phyloP scores from a whole-genome alignment of 768 basidiomycete genomes.

The Lactarius sp. region DNA sequence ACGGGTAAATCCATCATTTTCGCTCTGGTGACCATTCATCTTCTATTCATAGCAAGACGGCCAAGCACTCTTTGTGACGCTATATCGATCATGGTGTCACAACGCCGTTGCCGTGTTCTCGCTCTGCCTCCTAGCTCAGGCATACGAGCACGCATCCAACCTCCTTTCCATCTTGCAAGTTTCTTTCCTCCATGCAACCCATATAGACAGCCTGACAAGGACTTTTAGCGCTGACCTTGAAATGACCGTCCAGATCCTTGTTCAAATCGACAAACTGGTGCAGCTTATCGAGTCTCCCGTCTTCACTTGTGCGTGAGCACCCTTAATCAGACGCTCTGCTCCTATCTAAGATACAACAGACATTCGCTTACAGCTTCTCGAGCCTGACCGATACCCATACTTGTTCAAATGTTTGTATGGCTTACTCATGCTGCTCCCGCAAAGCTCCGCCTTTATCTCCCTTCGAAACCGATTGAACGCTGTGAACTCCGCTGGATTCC shows the following conservation, averaged over 20 bases:
- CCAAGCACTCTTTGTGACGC: constrained; percentile 86
- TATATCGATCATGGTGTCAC: constrained; percentile 98
- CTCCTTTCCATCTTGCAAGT: constrained; percentile 90
- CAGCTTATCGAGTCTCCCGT: constrained; percentile 98
- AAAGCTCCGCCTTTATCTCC: constrained; percentile 94
- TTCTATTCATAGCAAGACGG: constrained; percentile 72
- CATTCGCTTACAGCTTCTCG: constrained; percentile 87
- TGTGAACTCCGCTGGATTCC: constrained; percentile 90
- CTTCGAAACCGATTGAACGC: constrained; percentile 91
- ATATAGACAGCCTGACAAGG: background rate
- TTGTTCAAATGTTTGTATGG: constrained; percentile 98
- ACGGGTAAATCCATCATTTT: constrained; percentile 49
- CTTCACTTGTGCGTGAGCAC: constrained; percentile 74
- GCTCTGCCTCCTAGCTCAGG: constrained; percentile 92
- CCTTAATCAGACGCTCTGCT: background rate
- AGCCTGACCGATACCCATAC: constrained; percentile 94
- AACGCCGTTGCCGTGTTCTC: constrained; percentile 97
- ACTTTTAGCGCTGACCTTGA: constrained; percentile 83
- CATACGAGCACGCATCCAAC: constrained; percentile 98
- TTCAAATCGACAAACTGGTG: constrained; percentile 96
- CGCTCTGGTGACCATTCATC: background rate
- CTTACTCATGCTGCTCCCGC: constrained; percentile 92
- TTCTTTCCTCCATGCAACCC: constrained; percentile 16
- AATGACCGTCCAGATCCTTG: constrained; percentile 89
- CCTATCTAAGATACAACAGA: constrained; percentile 39